Evolutionary conservation across 2,329 filamentous ascomycete species (phyloP), one percentile per base, ranked within the genome.

Genomic region (Curvularia spicifera): DNA sequence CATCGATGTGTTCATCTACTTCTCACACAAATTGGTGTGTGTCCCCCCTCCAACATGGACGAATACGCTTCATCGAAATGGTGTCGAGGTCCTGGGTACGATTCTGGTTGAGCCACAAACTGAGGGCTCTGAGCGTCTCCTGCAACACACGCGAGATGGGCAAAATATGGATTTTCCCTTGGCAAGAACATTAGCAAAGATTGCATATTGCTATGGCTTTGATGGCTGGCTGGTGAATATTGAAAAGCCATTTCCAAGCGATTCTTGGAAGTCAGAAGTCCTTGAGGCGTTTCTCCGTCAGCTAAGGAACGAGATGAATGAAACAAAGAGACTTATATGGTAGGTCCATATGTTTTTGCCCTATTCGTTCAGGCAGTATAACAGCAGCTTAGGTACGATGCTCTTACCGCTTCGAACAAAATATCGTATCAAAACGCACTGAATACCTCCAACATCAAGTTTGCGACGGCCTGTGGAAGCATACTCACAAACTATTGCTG

Each of bases 181-280:
- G 18, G 79, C 78, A 22, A 71, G 65, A 20, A 76, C 75, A 50
- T 61, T 82, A 7, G 75, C 75, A 7, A 52, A 57, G 13, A 77
- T 82, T 44, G 78, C 79, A 10, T 64, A 67, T 15, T 67, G 75
- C 15, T 78, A 78, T 58, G 78, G 78, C 10, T 82, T 82, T 53
- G 80, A 82, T 56, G 80, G 80, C 15, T 82, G 79, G 78, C 67
- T 82, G 31, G 60, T 82, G 33, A 82, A 82, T 47, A 76, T 82
- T 24, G 80, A 82, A 56, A 78, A 78, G 50, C 66, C 75, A 1
- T 80, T 82, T 62, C 70, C 76, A 5, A 60, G 66, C 22, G 56
- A 65, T 2, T 58, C 40, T 5, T 80, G 77, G 75, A 53, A 72
- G 56, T 6, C 61, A 3, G 40, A 64, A 6, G 37, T 71, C 4